Evolutionary conservation across 768 basidiomycete genomes (phyloP), one percentile per base, ranked within the genome.

Genomic region (Tephrocybe sp.): DNA sequence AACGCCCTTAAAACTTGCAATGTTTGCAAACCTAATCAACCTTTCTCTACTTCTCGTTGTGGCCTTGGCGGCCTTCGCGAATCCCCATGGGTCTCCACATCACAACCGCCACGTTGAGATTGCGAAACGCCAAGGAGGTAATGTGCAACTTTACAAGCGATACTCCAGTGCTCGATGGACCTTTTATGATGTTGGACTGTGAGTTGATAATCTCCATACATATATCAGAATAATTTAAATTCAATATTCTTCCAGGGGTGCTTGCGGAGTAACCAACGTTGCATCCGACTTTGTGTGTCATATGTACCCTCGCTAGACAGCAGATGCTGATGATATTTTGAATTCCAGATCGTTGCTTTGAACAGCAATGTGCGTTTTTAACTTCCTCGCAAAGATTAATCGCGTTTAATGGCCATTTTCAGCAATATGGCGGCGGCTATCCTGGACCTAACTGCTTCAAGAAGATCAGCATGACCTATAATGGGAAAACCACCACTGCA

Each of bases 391-490:
- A 36, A 51, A 47, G 21, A 24, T 39, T 48, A 4, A 36, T 30
- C n/a, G 28, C 11, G 34, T 36, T 9, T 36, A 36, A 7, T 9
- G 4, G 15, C 11, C 6, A 9, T 36, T 45, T 44, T 50, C 61
- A 85, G 83, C 80, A 86, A 79, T 89, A 67, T 68, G 73, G 68
- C 26, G 58, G 65, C 33, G 75, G 75, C n/a, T 59, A 70, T 45
- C 68, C 60, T n/a, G 66, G 73, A 21, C 70, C 59, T 47, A 62
- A 80, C 56, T 92, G 90, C 61, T 79, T 70, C 65, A 70, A 85
- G 68, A 66, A 51, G 48, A 84, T 93, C 59, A 81, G 77, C 20
- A 84, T 93, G 59, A 70, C 71, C 2, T 79, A 70, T 63, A 71
- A 74, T 34, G 89, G 88, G 41, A 81, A 81, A 65, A 71, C 79